Conservation (phyloP, 2,329 filamentous ascomycete species). For the Davidsoniella virescens region DNA sequence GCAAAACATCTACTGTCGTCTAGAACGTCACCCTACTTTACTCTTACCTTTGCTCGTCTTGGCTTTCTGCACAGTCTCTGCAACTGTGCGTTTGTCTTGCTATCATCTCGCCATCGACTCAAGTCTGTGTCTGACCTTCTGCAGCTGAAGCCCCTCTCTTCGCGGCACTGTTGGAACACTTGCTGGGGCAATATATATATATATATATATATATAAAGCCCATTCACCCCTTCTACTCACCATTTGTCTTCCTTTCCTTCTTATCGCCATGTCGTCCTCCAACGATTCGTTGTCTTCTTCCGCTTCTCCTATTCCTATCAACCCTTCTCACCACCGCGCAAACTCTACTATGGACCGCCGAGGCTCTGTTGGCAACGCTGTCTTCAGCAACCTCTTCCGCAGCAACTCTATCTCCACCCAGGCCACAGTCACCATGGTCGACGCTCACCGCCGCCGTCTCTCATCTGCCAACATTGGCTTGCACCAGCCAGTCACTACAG, state of each 20-base stretch:
- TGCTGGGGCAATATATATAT: neutral
- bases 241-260: neutral
- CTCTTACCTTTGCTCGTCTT: no score
- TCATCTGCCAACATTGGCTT: conserved; percentile 6
- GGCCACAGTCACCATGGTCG: conserved; percentile 28
- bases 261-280: neutral
- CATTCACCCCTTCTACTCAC: neutral
- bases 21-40: no score
- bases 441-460: conserved; percentile 49
- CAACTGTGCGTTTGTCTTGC: no score
- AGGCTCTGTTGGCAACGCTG: conserved; percentile 39
- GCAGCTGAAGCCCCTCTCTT: no score
- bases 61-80: no score
- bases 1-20: no score
- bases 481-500: neutral
- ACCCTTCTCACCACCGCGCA: conserved; percentile 16
- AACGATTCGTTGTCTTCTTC: conserved; percentile 6
- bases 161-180: no score
- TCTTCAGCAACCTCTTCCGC: conserved; percentile 43
- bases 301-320: conserved; percentile 17
- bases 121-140: no score
- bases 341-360: conserved; percentile 28
- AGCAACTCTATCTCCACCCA: conserved; percentile 34
- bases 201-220: no score
- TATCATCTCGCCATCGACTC: no score